A percentile compares a stretch with the other conserved stretches of the same genome.
Conservation (phyloP, 2,329 filamentous ascomycete species). For the Alternaria longipes region DNA sequence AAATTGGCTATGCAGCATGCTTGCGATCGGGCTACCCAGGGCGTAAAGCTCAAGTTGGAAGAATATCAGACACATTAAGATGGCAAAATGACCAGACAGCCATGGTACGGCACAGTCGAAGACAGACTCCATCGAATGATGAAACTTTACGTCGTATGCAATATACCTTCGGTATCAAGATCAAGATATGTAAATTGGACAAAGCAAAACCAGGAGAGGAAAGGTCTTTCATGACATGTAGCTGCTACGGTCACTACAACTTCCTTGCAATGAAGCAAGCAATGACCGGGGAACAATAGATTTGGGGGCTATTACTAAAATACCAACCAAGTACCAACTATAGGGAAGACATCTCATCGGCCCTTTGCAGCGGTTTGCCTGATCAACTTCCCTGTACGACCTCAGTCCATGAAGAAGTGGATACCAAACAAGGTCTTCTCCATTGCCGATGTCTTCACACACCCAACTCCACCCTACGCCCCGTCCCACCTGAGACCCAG, state of each 20-base stretch:
- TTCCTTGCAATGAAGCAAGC: background rate
- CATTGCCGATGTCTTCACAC: background rate
- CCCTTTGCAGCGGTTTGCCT: background rate
- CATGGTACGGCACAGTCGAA: background rate
- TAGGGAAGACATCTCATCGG: background rate
- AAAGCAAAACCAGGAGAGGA: background rate
- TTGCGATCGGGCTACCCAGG: background rate
- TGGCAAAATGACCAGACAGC: background rate
- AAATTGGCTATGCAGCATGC: background rate
- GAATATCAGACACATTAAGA: background rate
- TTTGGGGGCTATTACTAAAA: background rate
- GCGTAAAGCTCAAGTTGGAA: background rate
- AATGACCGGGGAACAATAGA: background rate
- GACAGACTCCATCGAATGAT: too few relatives aligned
- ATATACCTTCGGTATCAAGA: background rate
- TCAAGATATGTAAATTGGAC: background rate
- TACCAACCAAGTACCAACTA: background rate
- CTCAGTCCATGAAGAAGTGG: background rate
- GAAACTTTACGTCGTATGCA: rapidly evolving
- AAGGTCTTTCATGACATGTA: background rate
- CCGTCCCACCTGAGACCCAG: background rate
- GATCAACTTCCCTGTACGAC: background rate
- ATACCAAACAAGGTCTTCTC: background rate
- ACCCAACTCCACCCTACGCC: background rate
- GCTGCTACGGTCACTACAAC: rapidly evolving